Evolutionary conservation across 371 early-diverging fungal species (phyloP).

Genomic region (Circinella minor): DNA sequence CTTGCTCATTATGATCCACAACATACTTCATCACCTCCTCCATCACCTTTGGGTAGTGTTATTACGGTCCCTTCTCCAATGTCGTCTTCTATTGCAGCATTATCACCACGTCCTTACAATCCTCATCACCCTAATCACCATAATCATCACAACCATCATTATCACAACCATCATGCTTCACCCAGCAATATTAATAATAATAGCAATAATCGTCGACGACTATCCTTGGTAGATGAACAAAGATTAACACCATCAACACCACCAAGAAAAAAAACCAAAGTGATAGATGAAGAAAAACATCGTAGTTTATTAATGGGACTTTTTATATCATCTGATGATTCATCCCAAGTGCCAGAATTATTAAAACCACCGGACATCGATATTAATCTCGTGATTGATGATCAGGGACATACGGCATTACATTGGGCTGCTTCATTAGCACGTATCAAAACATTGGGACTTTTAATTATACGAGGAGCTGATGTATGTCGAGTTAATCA

Average conservation of each 20-base stretch:
- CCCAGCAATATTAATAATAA: too few species aligned
- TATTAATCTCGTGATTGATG: slow-evolving; percentile 76
- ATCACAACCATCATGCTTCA: too few species aligned
- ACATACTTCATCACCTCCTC: slow-evolving; percentile 14
- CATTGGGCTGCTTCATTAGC: slow-evolving; percentile 90
- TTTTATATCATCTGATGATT: slow-evolving; percentile 59
- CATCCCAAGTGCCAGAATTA: slow-evolving; percentile 53
- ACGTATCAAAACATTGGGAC: slow-evolving; percentile 64
- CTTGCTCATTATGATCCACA: slow-evolving; percentile 10
- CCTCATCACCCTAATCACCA: too few species aligned
- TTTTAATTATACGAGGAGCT: slow-evolving; percentile 72
- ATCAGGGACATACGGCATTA: slow-evolving; percentile 82
- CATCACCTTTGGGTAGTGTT: background rate
- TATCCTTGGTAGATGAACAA: background rate
- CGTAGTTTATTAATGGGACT: slow-evolving; percentile 66
- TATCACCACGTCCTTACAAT: background rate
- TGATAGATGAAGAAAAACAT: slow-evolving; percentile 44
- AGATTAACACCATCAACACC: background rate
- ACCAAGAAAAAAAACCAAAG: slow-evolving; percentile 1
- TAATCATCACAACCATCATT: too few species aligned
- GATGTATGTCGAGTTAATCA: slow-evolving; percentile 66
- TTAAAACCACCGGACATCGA: slow-evolving; percentile 56
- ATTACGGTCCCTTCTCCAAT: too few species aligned
- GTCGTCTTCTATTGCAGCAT: background rate
- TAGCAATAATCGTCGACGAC: background rate